These are phyloP conservation scores for Sclerotinia sclerotiorum DNA, from an alignment of 2,329 filamentous ascomycete species.

Conservation along the genomic window DNA sequence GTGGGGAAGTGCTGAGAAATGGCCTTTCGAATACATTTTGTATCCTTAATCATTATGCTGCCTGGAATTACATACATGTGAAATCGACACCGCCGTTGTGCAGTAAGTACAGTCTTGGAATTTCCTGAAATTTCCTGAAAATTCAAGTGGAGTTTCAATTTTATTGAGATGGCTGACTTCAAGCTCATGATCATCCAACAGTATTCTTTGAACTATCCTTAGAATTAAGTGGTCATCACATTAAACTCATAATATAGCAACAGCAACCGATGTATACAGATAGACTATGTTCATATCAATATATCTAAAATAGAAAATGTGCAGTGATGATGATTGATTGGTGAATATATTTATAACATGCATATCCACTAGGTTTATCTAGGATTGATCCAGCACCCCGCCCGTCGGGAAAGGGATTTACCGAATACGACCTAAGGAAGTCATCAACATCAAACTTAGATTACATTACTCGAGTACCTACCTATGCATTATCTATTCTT, in stretches of 20 bases:
- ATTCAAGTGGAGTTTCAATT: background rate
- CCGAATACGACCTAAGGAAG: background rate
- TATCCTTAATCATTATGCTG: background rate
- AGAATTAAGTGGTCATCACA: background rate
- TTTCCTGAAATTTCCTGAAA: background rate
- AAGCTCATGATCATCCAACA: background rate
- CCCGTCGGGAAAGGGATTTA: background rate
- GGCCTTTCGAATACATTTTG: background rate
- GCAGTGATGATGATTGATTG: background rate
- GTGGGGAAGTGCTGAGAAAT: background rate
- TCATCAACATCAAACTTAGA: background rate
- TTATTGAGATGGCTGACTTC: background rate
- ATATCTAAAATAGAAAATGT: background rate
- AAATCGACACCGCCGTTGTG: background rate
- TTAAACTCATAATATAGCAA: background rate
- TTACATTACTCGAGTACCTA: background rate
- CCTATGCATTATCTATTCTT: background rate
- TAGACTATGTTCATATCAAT: background rate
- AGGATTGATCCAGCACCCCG: background rate
- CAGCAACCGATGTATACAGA: too few species aligned
- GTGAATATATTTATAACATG: background rate
- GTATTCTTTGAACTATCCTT: background rate
- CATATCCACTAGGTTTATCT: background rate
- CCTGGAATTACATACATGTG: background rate
- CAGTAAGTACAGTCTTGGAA: background rate